Percentiles rank a stretch among this genome's conserved stretches.
Conservation (phyloP, 129 eudicot genomes). For the Saussurea involucrata region DNA sequence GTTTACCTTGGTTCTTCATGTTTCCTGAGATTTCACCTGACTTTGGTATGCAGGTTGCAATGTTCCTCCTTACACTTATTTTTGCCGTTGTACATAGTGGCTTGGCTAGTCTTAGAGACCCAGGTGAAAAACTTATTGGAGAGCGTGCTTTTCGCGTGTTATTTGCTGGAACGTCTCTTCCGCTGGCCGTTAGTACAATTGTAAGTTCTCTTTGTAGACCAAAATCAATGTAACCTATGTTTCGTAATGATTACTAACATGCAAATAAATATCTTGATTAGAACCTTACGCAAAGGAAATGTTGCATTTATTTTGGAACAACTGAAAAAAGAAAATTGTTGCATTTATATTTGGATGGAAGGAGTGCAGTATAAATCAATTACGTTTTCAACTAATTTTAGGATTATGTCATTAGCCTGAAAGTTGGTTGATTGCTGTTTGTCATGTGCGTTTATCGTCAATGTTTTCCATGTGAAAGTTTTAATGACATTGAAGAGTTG, state of each 20-base stretch:
- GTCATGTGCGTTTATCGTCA: not conserved
- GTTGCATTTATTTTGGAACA: not conserved
- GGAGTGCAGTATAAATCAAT: not conserved
- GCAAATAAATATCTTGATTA: not conserved
- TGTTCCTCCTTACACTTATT: constrained; percentile 77
- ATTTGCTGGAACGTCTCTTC: constrained; percentile 93
- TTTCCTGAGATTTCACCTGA: not conserved
- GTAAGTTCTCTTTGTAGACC: constrained; percentile 45
- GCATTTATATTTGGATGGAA: not conserved
- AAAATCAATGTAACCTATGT: too few relatives aligned
- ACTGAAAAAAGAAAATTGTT: not conserved
- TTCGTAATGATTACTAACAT: not conserved
- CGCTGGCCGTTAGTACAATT: constrained; percentile 88
- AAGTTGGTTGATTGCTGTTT: not conserved
- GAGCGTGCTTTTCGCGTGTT: constrained; percentile 97
- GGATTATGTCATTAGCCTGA: not conserved
- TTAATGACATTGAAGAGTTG: constrained; percentile 10
- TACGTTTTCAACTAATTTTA: not conserved
- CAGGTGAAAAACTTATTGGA: constrained; percentile 90
- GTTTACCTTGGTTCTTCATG: not conserved
- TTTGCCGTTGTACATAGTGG: constrained; percentile 96
- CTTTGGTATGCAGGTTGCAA: constrained; percentile 60
- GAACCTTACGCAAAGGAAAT: not conserved
- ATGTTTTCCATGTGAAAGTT: not conserved
- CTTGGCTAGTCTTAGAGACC: constrained; percentile 90